Base-by-base conservation (phyloP, 2,329 filamentous ascomycete genomes). In the Huntiella abstrusa region DNA sequence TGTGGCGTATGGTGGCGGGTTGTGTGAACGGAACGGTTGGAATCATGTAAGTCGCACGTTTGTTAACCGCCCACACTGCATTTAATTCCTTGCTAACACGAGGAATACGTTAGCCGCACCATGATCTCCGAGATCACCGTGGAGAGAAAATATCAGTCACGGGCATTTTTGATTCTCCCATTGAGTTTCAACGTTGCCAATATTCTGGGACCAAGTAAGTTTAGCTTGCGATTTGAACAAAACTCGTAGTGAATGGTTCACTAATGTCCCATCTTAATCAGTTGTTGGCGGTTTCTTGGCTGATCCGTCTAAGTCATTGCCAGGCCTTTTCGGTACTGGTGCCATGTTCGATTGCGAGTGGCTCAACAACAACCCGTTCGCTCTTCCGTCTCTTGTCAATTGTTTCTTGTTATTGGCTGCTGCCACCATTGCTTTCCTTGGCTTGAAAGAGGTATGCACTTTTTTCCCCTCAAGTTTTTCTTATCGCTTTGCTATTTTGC, bases 381-480 rank as follows among this genome's bases (percentile, higher is more conserved):
- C 77, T 1, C 61, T 84, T 35, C 80, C 80, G 0, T 83, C 80
- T 54, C 59, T 84, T 0, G 62, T 82, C 43, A 82, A 75, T 54
- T 75, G 73, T 1, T 51, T 68, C 0, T 75, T 80, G 48, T 67
- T 84, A 8, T 57, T 72, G 3, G 55, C 64, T 1, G 72, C 75
- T 0, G 67, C 71, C 0, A 43, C 70, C 4, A 61, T 68, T 2
- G 68, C 80, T 2, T 63, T 80, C 47, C 63, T 83, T 17, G 77
- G 75, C 10, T 64, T 84, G 1, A 77, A 84, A 57, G 80, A 83
- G 62, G 69, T 71, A 57, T 47, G 58, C 45, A 1, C 8, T 12
- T n/a, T 28, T 6, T n/a, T 34, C 8, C 7, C 17, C 13, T 28
- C 22, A 28, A 28, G 22, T 28, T 28, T 28, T 28, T 28, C 22